Base-by-base conservation (phyloP, 1,139 yeast species). In the Debaryomycetaceae sp. region DNA sequence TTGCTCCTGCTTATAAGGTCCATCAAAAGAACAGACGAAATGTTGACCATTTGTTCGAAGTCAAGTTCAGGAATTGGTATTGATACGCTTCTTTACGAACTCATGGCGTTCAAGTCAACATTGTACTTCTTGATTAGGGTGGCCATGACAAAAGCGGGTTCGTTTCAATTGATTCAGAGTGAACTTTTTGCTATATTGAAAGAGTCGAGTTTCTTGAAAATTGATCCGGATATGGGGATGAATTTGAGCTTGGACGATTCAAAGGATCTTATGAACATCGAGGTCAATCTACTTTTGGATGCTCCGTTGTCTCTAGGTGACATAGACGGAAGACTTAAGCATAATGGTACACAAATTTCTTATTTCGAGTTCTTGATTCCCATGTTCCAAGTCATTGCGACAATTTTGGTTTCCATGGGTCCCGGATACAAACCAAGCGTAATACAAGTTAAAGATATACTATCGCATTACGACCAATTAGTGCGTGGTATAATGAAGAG, bases 211-310 rank as follows among this genome's bases (percentile, higher is more conserved):
- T 78, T 88, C 53, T 66, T 89, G 43, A 62, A 72, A 38, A 72
- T 85, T 40, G 97, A 90, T 59, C 93, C 95, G 0, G 97, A 89
- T 58, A 69, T 88, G 40, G 96, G 95, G 0, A 63, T 87, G 42
- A 80, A 76, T 42, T 59, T 72, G 43, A 58, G 54, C 27, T 57
- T 72, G 37, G 63, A 62, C 31, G 69, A 59, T 36, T 40, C 44
- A 33, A 53, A 49, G 11, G 56, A 54, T 33, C 58, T 43, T 54
- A 72, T 37, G 57, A 37, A 39, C 6, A 63, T 75, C 31, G 66
- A 63, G 37, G 68, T 79, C 23, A 72, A 65, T 38, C 60, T 82
- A 41, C 72, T 76, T 23, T 59, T 81, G 41, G 87, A 82, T 49
- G 70, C 78, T 5, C 82, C 84, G 1, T 53, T 78, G 20, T 62